These are phyloP conservation scores for Cyberlindnera veronae DNA, from an alignment of 805 yeast species.

Conservation along the genomic window DNA sequence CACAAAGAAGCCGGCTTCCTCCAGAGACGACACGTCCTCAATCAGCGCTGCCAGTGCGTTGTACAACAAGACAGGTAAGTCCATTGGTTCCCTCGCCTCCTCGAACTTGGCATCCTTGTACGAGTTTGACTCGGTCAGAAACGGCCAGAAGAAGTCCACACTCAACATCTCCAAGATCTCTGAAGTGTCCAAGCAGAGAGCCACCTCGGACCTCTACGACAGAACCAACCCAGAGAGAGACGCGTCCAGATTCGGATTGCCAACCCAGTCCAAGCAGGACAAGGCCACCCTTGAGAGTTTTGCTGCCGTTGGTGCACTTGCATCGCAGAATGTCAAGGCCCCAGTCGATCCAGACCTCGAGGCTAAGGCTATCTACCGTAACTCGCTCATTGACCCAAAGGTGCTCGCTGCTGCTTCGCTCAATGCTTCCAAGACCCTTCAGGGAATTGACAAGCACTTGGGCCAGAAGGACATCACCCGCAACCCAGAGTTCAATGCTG, in stretches of 20 bases:
- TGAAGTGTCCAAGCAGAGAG: constrained; percentile 42
- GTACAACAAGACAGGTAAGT: constrained; percentile 34
- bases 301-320: constrained; percentile 55
- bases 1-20: background rate
- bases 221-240: constrained; percentile 30
- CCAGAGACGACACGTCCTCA: constrained; percentile 6
- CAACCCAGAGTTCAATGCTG: constrained; percentile 59
- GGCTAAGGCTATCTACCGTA: constrained; percentile 33
- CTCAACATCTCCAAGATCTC: constrained; percentile 52
- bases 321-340: constrained; percentile 41
- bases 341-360: constrained; percentile 43
- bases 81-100: constrained; percentile 37
- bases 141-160: constrained; percentile 39
- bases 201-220: constrained; percentile 27
- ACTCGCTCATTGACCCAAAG: constrained; percentile 37
- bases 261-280: constrained; percentile 39
- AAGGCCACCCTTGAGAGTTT: constrained; percentile 40
- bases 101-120: constrained; percentile 38
- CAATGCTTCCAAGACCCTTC: constrained; percentile 42
- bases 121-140: constrained; percentile 43
- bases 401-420: constrained; percentile 50
- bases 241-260: constrained; percentile 36
- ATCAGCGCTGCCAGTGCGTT: constrained; percentile 24
- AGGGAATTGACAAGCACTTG: constrained; percentile 38
- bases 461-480: constrained; percentile 36